These are phyloP conservation scores for Furcasterigmium furcatum DNA, from an alignment of 2,329 filamentous ascomycete species.

Conservation along the genomic window DNA sequence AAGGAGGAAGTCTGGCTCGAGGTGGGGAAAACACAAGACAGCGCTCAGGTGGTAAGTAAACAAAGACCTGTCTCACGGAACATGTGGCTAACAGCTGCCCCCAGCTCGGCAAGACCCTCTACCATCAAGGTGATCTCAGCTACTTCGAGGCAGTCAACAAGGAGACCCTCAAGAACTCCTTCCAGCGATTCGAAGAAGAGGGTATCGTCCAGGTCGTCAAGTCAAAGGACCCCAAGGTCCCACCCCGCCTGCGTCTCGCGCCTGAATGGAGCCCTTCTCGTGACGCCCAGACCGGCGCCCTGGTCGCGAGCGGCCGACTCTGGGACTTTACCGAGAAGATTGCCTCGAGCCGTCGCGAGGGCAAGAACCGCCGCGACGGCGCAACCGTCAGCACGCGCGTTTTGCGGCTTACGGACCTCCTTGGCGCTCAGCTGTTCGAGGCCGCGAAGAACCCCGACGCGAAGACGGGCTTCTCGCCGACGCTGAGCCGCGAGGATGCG, in stretches of 20 bases:
- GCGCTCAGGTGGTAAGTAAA: slow-evolving; percentile 68
- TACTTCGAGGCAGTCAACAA: slow-evolving; percentile 99
- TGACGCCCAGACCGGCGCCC: slow-evolving; percentile 54
- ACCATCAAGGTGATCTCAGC: slow-evolving; percentile 93
- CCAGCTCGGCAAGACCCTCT: slow-evolving; percentile 89
- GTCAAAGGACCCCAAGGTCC: slow-evolving; percentile 59
- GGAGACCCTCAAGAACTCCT: slow-evolving; percentile 93
- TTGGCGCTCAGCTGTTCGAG: slow-evolving; percentile 69
- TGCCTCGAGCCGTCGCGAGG: slow-evolving; percentile 77
- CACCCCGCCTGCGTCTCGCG: slow-evolving; percentile 64
- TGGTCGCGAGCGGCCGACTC: slow-evolving; percentile 70
- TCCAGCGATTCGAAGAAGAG: slow-evolving; percentile 83
- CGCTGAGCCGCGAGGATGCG: slow-evolving; percentile 48
- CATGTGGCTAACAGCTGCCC: slow-evolving; percentile 12
- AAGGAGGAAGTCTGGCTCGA: slow-evolving; percentile 76
- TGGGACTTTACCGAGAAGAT: slow-evolving; percentile 95
- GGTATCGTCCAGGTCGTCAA: slow-evolving; percentile 78
- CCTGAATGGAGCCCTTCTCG: slow-evolving; percentile 72
- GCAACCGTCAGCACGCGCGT: slow-evolving; percentile 84
- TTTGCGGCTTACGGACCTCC: slow-evolving; percentile 68
- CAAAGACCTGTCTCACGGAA: background rate
- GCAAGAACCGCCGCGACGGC: slow-evolving; percentile 94
- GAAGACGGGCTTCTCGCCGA: slow-evolving; percentile 32
- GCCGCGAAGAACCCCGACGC: slow-evolving; percentile 40
- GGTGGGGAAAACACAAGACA: slow-evolving; percentile 72